These are phyloP conservation scores for Globisporangium perplexum DNA, from an alignment of 352 stramenopile genomes.

Conservation along the genomic window DNA sequence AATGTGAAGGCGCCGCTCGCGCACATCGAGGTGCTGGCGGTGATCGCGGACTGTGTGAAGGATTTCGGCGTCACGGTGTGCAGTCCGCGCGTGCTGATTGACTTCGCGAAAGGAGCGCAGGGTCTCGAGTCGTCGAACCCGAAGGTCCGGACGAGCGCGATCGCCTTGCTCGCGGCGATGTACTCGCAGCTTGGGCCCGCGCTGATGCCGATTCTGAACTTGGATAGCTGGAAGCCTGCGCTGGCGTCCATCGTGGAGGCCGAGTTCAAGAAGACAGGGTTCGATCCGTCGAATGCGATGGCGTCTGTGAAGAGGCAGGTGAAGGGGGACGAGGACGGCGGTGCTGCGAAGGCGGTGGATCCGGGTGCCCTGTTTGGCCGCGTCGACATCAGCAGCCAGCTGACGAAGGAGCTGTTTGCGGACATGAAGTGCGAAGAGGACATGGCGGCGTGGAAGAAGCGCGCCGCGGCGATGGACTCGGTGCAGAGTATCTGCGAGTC, in stretches of 20 bases:
- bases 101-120: constrained; percentile 66
- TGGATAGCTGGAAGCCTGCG: constrained; percentile 83
- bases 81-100: constrained; percentile 63
- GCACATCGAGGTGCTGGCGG: constrained; percentile 61
- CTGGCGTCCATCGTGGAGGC: constrained; percentile 66
- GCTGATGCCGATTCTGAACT: constrained; percentile 68
- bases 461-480: constrained; percentile 71
- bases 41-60: constrained; percentile 60
- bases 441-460: constrained; percentile 84
- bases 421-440: constrained; percentile 85
- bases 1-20: constrained; percentile 76
- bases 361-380: constrained; percentile 61
- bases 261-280: constrained; percentile 82
- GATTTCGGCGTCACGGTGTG: constrained; percentile 76
- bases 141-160: constrained; percentile 67
- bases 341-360: constrained; percentile 27
- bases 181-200: constrained; percentile 81
- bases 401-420: constrained; percentile 84
- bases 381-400: constrained; percentile 68
- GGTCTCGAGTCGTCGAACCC: constrained; percentile 77
- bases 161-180: constrained; percentile 65
- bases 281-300: constrained; percentile 51
- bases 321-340: constrained; percentile 54
- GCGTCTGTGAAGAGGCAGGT: constrained; percentile 59
- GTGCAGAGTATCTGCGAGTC: constrained; percentile 75